Evolutionary conservation across 192 early-diverging fungal genomes (phyloP).

Genomic region (Diversispora eburnea): DNA sequence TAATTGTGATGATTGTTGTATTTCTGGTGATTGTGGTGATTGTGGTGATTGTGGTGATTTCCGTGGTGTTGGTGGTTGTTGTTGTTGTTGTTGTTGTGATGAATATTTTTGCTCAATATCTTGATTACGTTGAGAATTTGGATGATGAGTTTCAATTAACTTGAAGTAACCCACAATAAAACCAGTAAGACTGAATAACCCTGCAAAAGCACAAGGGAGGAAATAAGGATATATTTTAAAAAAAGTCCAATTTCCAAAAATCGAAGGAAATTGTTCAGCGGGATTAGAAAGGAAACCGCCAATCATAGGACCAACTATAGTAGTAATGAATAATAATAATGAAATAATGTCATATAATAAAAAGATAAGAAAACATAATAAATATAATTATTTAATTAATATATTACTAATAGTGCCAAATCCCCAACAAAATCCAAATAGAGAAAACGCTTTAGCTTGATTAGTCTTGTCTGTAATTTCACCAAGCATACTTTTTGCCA

Average conservation of each 20-base stretch:
- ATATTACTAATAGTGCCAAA: constrained; percentile 49
- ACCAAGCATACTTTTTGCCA: constrained; percentile 76
- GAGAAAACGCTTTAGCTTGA: constrained; percentile 33
- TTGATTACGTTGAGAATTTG: neutral
- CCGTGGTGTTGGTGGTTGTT: no score
- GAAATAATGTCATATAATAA: constrained; percentile 4
- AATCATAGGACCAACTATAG: constrained; percentile 59
- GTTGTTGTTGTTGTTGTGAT: neutral
- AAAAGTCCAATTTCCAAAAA: constrained; percentile 56
- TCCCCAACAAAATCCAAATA: constrained; percentile 14
- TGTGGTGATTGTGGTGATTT: no score
- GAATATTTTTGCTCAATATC: neutral
- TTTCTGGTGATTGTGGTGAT: no score
- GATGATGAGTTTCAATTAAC: neutral
- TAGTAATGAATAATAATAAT: neutral
- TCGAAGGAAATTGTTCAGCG: constrained; percentile 56
- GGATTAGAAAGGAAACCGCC: constrained; percentile 82
- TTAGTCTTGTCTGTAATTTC: constrained; percentile 86
- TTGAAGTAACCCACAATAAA: constrained; percentile 64
- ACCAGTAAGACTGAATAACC: constrained; percentile 58
- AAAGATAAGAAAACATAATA: constrained; percentile 7
- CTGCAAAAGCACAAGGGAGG: constrained; percentile 75
- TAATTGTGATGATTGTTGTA: no score
- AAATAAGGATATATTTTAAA: constrained; percentile 73
- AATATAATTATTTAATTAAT: constrained; percentile 2